Evolutionary conservation across 2,329 filamentous ascomycete genomes (phyloP).

Genomic region (Aspergillus clavatus): DNA sequence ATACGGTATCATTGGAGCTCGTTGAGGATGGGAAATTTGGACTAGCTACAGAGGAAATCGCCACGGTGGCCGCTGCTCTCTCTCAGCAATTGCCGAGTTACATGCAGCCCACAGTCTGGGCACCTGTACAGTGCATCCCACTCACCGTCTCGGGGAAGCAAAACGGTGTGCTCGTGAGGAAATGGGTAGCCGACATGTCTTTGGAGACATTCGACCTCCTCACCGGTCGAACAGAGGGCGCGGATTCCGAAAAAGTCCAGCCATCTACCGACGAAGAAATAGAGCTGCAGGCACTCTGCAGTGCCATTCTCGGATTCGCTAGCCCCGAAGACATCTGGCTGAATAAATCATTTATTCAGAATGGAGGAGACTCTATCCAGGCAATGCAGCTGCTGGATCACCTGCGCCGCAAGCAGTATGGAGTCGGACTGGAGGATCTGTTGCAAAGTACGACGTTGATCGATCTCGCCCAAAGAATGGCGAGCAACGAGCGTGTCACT

Average conservation of each 20-base stretch:
- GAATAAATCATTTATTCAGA: not conserved
- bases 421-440: not conserved
- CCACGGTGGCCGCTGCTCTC: not conserved
- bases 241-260: not conserved
- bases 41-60: not conserved
- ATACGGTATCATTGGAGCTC: not conserved
- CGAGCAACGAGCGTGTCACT: not conserved
- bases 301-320: not conserved
- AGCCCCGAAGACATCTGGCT: not conserved
- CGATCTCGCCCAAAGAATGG: not conserved
- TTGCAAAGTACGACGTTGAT: not conserved
- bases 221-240: not conserved
- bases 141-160: not conserved
- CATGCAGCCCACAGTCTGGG: not conserved
- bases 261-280: not conserved
- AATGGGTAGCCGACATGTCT: not conserved
- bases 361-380: slow-evolving; percentile 1
- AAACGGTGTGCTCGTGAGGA: not conserved
- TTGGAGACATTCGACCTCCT: not conserved
- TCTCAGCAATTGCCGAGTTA: not conserved
- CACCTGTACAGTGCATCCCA: not conserved
- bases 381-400: slow-evolving; percentile 1
- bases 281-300: not conserved
- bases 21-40: not conserved
- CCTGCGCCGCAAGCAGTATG: not conserved